Conservation (phyloP, 2,329 filamentous ascomycete genomes). For the Myriosclerotinia duriaeana region DNA sequence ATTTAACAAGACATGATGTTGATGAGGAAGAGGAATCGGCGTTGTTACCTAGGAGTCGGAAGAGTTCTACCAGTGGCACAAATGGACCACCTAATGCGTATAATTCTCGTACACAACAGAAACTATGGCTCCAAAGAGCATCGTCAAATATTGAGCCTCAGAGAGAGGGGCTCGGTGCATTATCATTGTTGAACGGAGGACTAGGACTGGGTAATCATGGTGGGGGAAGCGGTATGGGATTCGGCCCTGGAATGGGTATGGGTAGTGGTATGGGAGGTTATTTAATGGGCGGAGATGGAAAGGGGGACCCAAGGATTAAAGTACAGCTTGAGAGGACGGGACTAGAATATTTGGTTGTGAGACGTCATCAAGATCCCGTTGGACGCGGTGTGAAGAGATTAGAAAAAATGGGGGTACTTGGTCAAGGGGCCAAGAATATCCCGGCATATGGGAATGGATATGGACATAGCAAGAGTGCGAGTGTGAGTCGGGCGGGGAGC, state of each 20-base stretch:
- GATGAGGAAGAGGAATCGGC: conserved; percentile 46
- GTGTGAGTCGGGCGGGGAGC: conserved; percentile 32
- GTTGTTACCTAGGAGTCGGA: conserved; percentile 46
- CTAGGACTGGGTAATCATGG: conserved; percentile 32
- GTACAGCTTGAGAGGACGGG: conserved; percentile 68
- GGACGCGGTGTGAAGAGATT: conserved; percentile 60
- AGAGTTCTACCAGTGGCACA: conserved; percentile 36
- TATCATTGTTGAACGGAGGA: conserved; percentile 37
- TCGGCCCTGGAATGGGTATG: conserved; percentile 2
- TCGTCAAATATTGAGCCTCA: conserved; percentile 68
- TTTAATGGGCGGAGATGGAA: conserved; percentile 44
- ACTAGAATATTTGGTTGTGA: conserved; percentile 72
- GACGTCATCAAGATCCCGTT: conserved; percentile 69
- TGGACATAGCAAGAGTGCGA: conserved; percentile 6
- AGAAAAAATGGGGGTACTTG: conserved; percentile 50
- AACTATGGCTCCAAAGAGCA: conserved; percentile 71
- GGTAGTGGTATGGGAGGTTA: conserved; percentile 30
- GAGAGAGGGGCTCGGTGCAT: conserved; percentile 39
- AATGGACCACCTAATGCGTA: conserved; percentile 29
- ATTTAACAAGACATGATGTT: conserved; percentile 26
- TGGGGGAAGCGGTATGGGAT: conserved; percentile 20
- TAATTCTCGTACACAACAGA: conserved; percentile 68
- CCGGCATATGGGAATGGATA: conserved; percentile 42
- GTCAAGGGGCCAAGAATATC: conserved; percentile 52
- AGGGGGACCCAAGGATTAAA: conserved; percentile 60